phyloP scores from a whole-genome alignment of 306 rosid genomes.

The Lotus japonicus region DNA sequence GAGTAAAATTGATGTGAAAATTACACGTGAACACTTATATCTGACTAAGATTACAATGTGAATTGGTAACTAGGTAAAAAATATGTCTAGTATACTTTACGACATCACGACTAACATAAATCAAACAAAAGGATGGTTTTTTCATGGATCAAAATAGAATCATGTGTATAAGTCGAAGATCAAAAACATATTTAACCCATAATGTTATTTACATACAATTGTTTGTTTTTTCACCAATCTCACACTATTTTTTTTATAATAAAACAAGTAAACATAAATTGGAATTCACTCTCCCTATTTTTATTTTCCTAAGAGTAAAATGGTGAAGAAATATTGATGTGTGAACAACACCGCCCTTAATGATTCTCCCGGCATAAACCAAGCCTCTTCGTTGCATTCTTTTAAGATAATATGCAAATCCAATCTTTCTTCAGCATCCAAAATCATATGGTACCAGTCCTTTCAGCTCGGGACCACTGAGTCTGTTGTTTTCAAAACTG shows the following conservation, averaged over 20 bases:
- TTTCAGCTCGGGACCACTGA: constrained; percentile 82
- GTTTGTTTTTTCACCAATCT: not conserved
- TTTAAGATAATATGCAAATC: not conserved
- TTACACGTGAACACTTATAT: too few relatives aligned
- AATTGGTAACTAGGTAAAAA: too few relatives aligned
- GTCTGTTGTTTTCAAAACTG: constrained; percentile 74
- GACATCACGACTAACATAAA: too few relatives aligned
- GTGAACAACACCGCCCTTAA: not conserved
- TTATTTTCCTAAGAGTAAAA: constrained; percentile 1
- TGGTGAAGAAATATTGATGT: constrained; percentile 1
- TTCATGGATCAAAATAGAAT: too few relatives aligned
- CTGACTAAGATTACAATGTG: too few relatives aligned
- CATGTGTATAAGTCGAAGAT: too few relatives aligned
- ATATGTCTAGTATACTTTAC: too few relatives aligned
- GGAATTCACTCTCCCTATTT: not conserved
- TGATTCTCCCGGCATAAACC: constrained; percentile 21
- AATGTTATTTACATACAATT: not conserved
- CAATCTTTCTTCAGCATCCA: constrained; percentile 54
- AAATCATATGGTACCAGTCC: constrained; percentile 86
- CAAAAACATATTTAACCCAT: too few relatives aligned
- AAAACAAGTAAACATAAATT: not conserved
- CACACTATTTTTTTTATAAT: not conserved
- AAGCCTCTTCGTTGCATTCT: not conserved
- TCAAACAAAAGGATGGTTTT: too few relatives aligned
- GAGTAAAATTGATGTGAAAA: too few relatives aligned